phyloP scores from a whole-genome alignment of 2,329 filamentous ascomycete species.

The Cryoendolithus antarcticus region DNA sequence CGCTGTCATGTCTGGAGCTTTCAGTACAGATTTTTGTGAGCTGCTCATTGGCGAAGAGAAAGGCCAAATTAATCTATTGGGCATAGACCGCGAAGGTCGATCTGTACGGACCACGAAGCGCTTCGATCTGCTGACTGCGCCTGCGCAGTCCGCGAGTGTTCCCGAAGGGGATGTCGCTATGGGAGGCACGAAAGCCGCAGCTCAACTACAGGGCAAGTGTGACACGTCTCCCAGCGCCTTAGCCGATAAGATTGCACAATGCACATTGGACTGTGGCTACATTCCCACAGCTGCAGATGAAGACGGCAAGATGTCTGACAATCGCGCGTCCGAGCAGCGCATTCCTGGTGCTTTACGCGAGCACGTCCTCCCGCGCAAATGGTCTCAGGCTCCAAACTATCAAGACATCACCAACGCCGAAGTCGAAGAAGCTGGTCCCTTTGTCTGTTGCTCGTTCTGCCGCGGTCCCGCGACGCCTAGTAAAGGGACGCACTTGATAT shows the following conservation, averaged over 20 bases:
- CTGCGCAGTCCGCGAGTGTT: conserved; percentile 1
- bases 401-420: conserved; percentile 7
- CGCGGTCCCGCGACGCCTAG: conserved; percentile 10
- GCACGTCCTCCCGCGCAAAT: conserved; percentile 1
- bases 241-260: too few relatives aligned
- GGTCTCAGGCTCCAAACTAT: not conserved
- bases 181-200: too few relatives aligned
- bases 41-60: conserved; percentile 46
- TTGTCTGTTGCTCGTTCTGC: conserved; percentile 24
- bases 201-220: too few relatives aligned
- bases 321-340: conserved; percentile 26
- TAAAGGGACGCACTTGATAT: not conserved
- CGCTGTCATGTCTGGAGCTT: conserved; percentile 46
- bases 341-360: conserved; percentile 28
- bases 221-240: too few relatives aligned
- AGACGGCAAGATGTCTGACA: conserved; percentile 25
- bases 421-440: conserved; percentile 14
- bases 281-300: conserved; percentile 23
- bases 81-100: conserved; percentile 25
- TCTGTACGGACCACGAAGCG: conserved; percentile 7
- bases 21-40: conserved; percentile 42
- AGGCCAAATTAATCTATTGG: conserved; percentile 42
- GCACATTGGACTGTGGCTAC: too few relatives aligned
- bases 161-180: conserved; percentile 2
- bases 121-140: conserved; percentile 14